Conservation (phyloP, 164 flowering plant species). For the Amborella trichopoda region DNA sequence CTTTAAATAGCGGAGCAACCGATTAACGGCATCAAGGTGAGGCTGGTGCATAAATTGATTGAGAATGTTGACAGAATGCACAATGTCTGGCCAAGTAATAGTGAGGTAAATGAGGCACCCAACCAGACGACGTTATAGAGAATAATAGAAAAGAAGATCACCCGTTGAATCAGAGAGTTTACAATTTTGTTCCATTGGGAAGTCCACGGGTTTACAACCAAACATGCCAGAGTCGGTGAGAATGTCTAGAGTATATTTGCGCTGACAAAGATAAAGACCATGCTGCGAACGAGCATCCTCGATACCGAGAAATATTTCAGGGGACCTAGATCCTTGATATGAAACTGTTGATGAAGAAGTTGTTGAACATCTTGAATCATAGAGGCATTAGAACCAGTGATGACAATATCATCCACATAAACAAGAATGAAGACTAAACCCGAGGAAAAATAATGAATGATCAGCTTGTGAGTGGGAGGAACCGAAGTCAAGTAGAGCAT, state of each 20-base stretch:
- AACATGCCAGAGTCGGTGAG: not conserved
- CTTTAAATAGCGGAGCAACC: not conserved
- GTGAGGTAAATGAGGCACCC: too few relatives aligned
- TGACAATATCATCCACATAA: conserved; percentile 1
- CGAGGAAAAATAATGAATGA: too few relatives aligned
- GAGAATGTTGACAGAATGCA: too few relatives aligned
- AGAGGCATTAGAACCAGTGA: not conserved
- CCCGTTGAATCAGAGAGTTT: not conserved
- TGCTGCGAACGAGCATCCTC: not conserved
- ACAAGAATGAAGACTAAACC: not conserved
- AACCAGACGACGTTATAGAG: not conserved
- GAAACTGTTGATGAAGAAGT: not conserved
- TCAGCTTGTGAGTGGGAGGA: not conserved
- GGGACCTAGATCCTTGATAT: too few relatives aligned
- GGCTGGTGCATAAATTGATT: conserved; percentile 1
- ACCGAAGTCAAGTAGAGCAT: not conserved
- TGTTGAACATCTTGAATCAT: not conserved
- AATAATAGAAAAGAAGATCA: not conserved
- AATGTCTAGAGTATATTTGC: not conserved
- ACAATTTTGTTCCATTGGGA: not conserved
- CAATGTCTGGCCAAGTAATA: too few relatives aligned
- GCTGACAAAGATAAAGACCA: too few relatives aligned
- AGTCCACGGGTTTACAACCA: too few relatives aligned
- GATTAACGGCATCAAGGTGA: not conserved
- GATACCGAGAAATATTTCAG: not conserved